Percentiles rank a stretch among this genome's conserved stretches.
Conservation (phyloP, 176 grass and related monocot species). For the Rhipidocladum racemiflorum region DNA sequence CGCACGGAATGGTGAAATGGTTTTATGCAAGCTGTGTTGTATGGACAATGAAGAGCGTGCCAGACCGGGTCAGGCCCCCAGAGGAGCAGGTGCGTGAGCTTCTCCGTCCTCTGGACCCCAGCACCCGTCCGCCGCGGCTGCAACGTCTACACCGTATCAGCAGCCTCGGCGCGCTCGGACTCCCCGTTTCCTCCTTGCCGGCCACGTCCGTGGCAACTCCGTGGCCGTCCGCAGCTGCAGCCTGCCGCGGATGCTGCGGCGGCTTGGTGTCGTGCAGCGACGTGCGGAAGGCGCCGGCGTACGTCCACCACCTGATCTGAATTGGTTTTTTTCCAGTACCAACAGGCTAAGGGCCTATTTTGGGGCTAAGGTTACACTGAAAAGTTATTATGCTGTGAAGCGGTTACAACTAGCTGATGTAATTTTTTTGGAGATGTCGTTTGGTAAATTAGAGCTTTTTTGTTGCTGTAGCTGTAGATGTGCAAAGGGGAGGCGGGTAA, state of each 20-base stretch:
- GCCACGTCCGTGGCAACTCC: background rate
- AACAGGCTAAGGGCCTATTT: background rate
- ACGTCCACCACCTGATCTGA: background rate
- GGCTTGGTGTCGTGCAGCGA: conserved; percentile 29
- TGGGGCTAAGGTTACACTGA: no score
- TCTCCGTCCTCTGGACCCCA: conserved; percentile 44
- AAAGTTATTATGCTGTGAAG: no score
- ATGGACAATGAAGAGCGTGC: background rate
- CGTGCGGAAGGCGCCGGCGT: conserved; percentile 22
- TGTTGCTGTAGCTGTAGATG: no score
- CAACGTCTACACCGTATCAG: no score
- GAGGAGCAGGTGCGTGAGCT: conserved; percentile 58
- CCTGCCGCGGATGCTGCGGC: background rate
- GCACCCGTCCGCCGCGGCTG: background rate
- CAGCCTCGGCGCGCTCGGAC: background rate
- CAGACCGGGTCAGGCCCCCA: conserved; percentile 49
- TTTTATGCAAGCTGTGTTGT: background rate
- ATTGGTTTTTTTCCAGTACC: background rate
- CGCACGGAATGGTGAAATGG: background rate
- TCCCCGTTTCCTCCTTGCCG: background rate
- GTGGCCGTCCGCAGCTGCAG: background rate
- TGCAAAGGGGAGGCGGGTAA: no score
- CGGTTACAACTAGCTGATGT: no score
- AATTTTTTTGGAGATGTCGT: no score
- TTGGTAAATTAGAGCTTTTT: no score